These are phyloP conservation scores for Exophiala alcalophila DNA, from an alignment of 2,329 filamentous ascomycete genomes.

Conservation along the genomic window DNA sequence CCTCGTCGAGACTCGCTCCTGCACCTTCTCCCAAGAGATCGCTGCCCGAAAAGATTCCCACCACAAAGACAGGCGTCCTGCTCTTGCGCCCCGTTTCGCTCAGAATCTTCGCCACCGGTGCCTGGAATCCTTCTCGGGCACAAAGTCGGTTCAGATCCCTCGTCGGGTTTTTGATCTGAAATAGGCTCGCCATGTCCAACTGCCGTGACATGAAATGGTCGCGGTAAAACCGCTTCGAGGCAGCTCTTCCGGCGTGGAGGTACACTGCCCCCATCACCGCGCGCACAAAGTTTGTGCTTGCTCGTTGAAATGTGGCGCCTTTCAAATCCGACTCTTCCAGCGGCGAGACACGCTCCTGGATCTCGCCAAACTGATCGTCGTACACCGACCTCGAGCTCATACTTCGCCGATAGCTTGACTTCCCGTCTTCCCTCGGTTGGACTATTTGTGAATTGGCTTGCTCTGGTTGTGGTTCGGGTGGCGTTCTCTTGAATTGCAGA, in stretches of 20 bases:
- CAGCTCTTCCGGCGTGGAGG: conserved; percentile 73
- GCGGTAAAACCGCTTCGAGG: conserved; percentile 78
- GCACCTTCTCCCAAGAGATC: conserved; percentile 93
- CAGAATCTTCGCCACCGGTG: conserved; percentile 80
- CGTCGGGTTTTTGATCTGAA: conserved; percentile 79
- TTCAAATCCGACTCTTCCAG: conserved; percentile 14
- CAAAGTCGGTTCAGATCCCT: conserved; percentile 81
- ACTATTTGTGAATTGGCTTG: conserved; percentile 33
- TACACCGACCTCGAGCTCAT: conserved; percentile 74
- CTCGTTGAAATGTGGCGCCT: conserved; percentile 53
- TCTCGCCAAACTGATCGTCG: conserved; percentile 80
- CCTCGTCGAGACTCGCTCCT: conserved; percentile 73
- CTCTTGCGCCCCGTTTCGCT: conserved; percentile 86
- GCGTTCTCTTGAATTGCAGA: conserved; percentile 67
- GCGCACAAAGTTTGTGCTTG: conserved; percentile 73
- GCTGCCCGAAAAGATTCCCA: conserved; percentile 86
- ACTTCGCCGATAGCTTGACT: conserved; percentile 58
- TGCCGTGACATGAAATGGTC: conserved; percentile 79
- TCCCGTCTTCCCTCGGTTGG: conserved; percentile 13
- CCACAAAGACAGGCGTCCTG: conserved; percentile 84
- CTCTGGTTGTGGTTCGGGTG: conserved; percentile 48
- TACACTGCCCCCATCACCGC: conserved; percentile 83
- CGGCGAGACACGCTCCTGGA: conserved; percentile 35
- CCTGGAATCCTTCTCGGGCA: conserved; percentile 81
- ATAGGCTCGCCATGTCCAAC: conserved; percentile 72